Evolutionary conservation across 345 rosid species (phyloP), one percentile per base, ranked within the genome.

Genomic region (Eucalyptus polybractea): DNA sequence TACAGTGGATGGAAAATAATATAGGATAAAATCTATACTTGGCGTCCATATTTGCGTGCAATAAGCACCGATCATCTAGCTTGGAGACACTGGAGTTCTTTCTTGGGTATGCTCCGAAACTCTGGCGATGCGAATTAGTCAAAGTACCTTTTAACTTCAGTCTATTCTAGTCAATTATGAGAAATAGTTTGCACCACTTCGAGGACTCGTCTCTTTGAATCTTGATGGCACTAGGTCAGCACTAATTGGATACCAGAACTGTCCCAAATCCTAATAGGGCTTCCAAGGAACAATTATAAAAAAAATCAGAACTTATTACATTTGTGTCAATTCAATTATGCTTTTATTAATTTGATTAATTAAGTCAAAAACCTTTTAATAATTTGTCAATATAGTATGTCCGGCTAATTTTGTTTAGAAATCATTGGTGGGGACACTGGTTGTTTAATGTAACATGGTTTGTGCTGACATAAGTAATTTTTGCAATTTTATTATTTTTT

Each of bases 401-500:
- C 6, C 0, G 3, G 62, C 29, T 22, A 24, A 56, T 56, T 56
- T 56, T 56, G 6, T 56, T 24, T 24, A 56, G 27, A 56, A 4
- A 4, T 56, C 29, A 56, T 22, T 56, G 62, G 10, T 24, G 62
- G 0, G 3, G 29, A 56, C 29, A 24, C 1, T 0, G 3, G 6
- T 24, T 56, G 6, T 56, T 24, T 24, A 56, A 56, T 2, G 12
- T 56, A 24, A 56, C 13, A 56, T 56, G 6, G 1, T 10, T 22
- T 22, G 62, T 10, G 62, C 0, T 8, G 13, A 56, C 13, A 24
- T 56, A 24, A 24, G 29, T 24, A 56, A 24, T 22, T 56, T 56
- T 56, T 56, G 13, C 62, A 56, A 56, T 56, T 56, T 56, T 56
- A 22, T 24, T 24, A 56, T 19, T 53, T 19, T 53, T 3, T 0